Conservation (phyloP, 2,329 filamentous ascomycete genomes). For the Beauveria pseudobassiana region DNA sequence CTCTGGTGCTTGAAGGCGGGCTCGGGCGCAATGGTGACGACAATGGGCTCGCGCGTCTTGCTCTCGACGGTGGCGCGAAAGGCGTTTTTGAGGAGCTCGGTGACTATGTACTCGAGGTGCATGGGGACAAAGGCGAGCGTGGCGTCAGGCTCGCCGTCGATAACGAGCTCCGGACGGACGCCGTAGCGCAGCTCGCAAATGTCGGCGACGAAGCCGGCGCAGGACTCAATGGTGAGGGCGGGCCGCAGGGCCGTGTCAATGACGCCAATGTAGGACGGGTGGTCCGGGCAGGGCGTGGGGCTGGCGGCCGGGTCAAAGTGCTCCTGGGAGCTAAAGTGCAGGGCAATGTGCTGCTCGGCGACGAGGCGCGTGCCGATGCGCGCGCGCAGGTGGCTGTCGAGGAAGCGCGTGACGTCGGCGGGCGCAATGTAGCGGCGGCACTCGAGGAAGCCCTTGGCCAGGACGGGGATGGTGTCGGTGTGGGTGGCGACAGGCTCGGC, state of each 20-base stretch:
- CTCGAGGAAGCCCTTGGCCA: constrained; percentile 88
- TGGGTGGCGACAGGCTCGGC: constrained; percentile 94
- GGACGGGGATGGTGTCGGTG: constrained; percentile 84
- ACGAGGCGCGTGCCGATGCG: constrained; percentile 91
- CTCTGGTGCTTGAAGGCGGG: constrained; percentile 31
- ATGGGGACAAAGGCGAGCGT: constrained; percentile 91
- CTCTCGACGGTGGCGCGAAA: constrained; percentile 90
- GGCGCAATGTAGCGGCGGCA: constrained; percentile 84
- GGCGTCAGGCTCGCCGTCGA: constrained; percentile 82
- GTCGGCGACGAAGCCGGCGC: constrained; percentile 85
- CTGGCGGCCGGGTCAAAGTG: constrained; percentile 52
- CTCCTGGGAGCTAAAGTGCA: constrained; percentile 67
- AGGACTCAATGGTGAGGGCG: constrained; percentile 71
- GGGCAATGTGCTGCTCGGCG: constrained; percentile 91
- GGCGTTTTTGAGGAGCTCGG: constrained; percentile 92
- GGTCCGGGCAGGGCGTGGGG: constrained; percentile 42
- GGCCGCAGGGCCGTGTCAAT: constrained; percentile 88
- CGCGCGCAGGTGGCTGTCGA: constrained; percentile 89
- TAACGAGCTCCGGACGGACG: constrained; percentile 68
- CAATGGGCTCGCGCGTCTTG: constrained; percentile 72
- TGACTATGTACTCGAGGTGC: constrained; percentile 95
- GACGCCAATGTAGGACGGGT: constrained; percentile 76
- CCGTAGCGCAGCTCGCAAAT: constrained; percentile 97
- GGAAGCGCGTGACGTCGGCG: constrained; percentile 76
- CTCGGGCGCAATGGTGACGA: constrained; percentile 82